Conservation (phyloP, 371 early-diverging fungal species). For the Mortierella sp. region DNA sequence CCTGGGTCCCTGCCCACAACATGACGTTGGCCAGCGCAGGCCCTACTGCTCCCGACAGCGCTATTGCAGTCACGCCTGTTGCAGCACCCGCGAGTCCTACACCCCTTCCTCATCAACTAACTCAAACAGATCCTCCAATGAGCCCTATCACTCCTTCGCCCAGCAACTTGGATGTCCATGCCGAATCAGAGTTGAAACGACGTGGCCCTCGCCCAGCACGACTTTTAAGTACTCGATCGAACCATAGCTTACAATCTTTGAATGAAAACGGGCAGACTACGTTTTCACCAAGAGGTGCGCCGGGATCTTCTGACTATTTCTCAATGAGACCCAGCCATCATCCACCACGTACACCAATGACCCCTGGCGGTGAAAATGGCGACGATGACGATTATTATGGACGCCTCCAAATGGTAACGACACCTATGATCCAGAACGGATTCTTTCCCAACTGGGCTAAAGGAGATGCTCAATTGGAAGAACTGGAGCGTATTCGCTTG, state of each 20-base stretch:
- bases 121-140: constrained; percentile 13
- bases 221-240: constrained; percentile 43
- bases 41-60: constrained; percentile 6
- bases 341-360: constrained; percentile 53
- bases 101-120: not conserved
- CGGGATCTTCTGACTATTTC: constrained; percentile 37
- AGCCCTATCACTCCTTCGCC: constrained; percentile 13
- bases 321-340: constrained; percentile 56
- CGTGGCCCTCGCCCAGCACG: constrained; percentile 54
- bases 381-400: constrained; percentile 46
- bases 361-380: constrained; percentile 46
- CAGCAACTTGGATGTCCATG: not conserved
- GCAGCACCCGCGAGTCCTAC: constrained; percentile 6
- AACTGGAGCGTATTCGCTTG: constrained; percentile 46
- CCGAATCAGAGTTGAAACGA: constrained; percentile 39
- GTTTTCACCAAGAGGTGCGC: constrained; percentile 49
- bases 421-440: constrained; percentile 56
- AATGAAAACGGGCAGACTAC: constrained; percentile 22
- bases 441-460: constrained; percentile 58
- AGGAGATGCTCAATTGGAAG: constrained; percentile 55
- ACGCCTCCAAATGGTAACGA: constrained; percentile 54
- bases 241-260: constrained; percentile 39
- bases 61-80: constrained; percentile 4
- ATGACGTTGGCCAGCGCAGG: constrained; percentile 21
- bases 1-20: constrained; percentile 51